Base-by-base conservation (phyloP, 306 rosid species). In the Ormosia emarginata region DNA sequence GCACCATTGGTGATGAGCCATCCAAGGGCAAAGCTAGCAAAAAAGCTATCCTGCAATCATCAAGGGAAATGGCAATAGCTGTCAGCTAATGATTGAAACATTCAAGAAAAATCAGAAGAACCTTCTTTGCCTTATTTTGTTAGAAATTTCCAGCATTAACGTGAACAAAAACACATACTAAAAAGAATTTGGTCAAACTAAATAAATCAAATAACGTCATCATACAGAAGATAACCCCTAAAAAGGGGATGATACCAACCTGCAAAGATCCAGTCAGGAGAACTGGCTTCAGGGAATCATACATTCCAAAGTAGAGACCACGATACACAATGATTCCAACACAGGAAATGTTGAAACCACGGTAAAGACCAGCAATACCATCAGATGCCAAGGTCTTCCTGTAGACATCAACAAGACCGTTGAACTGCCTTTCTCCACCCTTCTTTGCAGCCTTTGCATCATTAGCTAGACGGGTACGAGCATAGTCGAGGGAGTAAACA, bases 391-490 rank as follows among this genome's bases (percentile, higher is more conserved):
- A 56, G 2, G 98, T 93, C 93, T 91, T 93, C 90, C 6, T 80
- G 89, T 93, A 93, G 52, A 91, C 98, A 83, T 93, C 97, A 80
- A 91, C 3, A 4, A 93, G 93, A 15, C 98, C 93, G 57, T 91
- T 78, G 87, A 93, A 93, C 74, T 93, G 98, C 79, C 98, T 89
- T 56, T 74, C 98, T 68, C 96, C 98, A 41, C 98, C 98, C 79
- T 90, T 93, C 97, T 93, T 91, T n/a, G 98, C 92, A 75, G 97
- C 94, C 86, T 91, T 93, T 0, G 97, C 6, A 63, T 93, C 97
- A 76, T 90, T 93, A 37, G 97, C 90, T 39, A 93, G 79, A 85
- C 98, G 94, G 5, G 98, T 91, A 74, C 98, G 90, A 9, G 97
- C 97, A 80, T 93, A 93, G 83, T 93, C 97, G 13, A 93, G 88